Percentiles rank a stretch among this genome's conserved stretches.
Evolutionary conservation across 2,329 filamentous ascomycete species (phyloP).

Genomic region (Blastomyces silverae): DNA sequence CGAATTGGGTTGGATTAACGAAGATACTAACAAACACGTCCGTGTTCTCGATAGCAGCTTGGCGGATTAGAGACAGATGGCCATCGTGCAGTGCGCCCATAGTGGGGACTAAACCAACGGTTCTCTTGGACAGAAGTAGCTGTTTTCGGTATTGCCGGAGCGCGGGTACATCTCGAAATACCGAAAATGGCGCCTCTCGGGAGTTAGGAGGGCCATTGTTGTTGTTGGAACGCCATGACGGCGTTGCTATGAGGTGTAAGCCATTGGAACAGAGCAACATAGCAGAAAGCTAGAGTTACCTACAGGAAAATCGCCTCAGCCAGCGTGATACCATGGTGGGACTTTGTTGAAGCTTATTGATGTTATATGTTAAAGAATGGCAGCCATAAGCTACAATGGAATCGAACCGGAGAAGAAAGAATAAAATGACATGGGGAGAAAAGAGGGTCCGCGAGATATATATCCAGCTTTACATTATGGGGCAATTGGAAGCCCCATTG

Average conservation of each 20-base stretch:
- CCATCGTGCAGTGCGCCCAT: conserved; percentile 97
- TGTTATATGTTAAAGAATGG: conserved; percentile 7
- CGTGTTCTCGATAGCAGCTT: conserved; percentile 75
- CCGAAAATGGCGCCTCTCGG: conserved; percentile 30
- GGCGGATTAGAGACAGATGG: conserved; percentile 76
- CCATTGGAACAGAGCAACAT: conserved; percentile 15
- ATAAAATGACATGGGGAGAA: conserved; percentile 7
- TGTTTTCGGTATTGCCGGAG: conserved; percentile 64
- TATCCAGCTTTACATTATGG: conserved; percentile 10
- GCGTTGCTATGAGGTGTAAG: conserved; percentile 18
- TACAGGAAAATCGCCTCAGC: conserved; percentile 23
- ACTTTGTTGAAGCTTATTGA: neutral
- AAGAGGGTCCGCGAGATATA: neutral
- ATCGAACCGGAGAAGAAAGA: neutral
- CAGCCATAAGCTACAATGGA: neutral
- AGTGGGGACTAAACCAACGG: conserved; percentile 84
- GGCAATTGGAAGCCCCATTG: neutral
- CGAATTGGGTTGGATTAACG: conserved; percentile 96
- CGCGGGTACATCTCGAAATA: conserved; percentile 68
- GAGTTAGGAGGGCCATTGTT: conserved; percentile 17
- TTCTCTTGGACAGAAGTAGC: conserved; percentile 59
- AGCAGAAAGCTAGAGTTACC: conserved; percentile 15
- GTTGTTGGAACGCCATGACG: conserved; percentile 15
- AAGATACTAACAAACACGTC: conserved; percentile 88
- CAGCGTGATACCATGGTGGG: conserved; percentile 7